phyloP scores from a whole-genome alignment of 495 filamentous ascomycete species.

The Cenococcum geophilum region DNA sequence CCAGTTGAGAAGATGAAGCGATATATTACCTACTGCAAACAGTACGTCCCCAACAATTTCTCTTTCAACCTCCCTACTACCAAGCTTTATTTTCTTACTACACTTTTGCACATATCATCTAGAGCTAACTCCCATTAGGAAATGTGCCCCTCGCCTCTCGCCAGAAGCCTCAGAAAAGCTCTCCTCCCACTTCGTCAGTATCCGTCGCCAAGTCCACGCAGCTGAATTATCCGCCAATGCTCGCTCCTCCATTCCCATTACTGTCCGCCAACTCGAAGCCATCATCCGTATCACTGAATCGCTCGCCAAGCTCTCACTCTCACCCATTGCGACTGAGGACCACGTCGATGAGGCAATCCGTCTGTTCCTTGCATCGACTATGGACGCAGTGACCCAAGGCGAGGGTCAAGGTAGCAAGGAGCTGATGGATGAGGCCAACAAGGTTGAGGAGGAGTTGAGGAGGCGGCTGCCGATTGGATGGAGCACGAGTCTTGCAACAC shows the following conservation, averaged over 20 bases:
- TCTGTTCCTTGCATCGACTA: slow-evolving; percentile 91
- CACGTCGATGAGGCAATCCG: slow-evolving; percentile 98
- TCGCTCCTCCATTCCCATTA: slow-evolving; percentile 92
- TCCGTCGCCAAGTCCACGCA: slow-evolving; percentile 89
- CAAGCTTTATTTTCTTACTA: too few relatives aligned
- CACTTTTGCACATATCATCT: background rate
- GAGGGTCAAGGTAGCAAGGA: slow-evolving; percentile 74
- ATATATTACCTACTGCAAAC: slow-evolving; percentile 96
- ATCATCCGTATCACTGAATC: slow-evolving; percentile 97
- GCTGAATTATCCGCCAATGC: slow-evolving; percentile 79
- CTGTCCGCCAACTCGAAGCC: slow-evolving; percentile 92
- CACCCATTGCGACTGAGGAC: slow-evolving; percentile 74
- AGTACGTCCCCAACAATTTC: slow-evolving; percentile 49
- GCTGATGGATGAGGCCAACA: slow-evolving; percentile 78
- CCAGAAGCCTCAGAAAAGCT: slow-evolving; percentile 93
- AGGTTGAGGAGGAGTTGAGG: slow-evolving; percentile 87
- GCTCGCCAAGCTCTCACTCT: slow-evolving; percentile 83
- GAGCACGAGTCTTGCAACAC: slow-evolving; percentile 80
- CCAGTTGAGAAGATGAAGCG: slow-evolving; percentile 95
- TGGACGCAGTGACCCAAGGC: slow-evolving; percentile 94
- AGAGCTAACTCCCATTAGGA: slow-evolving; percentile 49
- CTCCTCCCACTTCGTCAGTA: slow-evolving; percentile 93
- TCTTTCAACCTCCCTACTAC: too few relatives aligned
- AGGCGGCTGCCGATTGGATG: slow-evolving; percentile 87
- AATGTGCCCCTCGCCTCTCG: slow-evolving; percentile 87